These are phyloP conservation scores for Glarea lozoyensis DNA, from an alignment of 495 filamentous ascomycete species.

Conservation along the genomic window DNA sequence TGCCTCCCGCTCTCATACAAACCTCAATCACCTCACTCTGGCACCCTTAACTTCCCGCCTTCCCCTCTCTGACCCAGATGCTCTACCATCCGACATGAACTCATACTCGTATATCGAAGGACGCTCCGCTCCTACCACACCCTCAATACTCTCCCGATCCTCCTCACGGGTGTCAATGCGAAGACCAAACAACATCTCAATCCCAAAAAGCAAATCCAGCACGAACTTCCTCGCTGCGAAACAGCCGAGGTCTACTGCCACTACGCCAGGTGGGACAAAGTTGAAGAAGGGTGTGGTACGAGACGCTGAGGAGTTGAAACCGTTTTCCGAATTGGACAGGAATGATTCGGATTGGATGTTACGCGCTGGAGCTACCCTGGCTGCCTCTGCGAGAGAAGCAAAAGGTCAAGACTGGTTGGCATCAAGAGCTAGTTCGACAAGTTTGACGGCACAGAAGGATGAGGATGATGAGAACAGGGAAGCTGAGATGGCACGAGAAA, in stretches of 20 bases:
- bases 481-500: conserved; percentile 28
- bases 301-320: conserved; percentile 4
- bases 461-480: conserved; percentile 37
- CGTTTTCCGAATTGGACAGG: conserved; percentile 17
- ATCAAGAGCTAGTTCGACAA: conserved; percentile 63
- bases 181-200: conserved; percentile 12
- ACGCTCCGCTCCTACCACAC: conserved; percentile 48
- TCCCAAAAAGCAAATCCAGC: conserved; percentile 25
- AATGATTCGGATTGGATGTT: conserved; percentile 65
- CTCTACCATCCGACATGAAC: conserved; percentile 17
- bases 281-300: conserved; percentile 2
- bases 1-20: conserved; percentile 34
- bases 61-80: conserved; percentile 42
- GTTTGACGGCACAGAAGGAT: conserved; percentile 43
- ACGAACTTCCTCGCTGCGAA: conserved; percentile 25
- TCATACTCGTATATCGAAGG: conserved; percentile 41
- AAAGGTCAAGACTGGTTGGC: conserved; percentile 76
- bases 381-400: conserved; percentile 60
- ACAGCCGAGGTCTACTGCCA: conserved; percentile 10
- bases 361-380: conserved; percentile 60
- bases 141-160: conserved; percentile 45
- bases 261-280: conserved; percentile 9
- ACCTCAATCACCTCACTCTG: conserved; percentile 46
- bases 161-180: conserved; percentile 26
- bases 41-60: conserved; percentile 59